Evolutionary conservation across 495 filamentous ascomycete genomes (phyloP).

Genomic region (Podospora pseudocomata): DNA sequence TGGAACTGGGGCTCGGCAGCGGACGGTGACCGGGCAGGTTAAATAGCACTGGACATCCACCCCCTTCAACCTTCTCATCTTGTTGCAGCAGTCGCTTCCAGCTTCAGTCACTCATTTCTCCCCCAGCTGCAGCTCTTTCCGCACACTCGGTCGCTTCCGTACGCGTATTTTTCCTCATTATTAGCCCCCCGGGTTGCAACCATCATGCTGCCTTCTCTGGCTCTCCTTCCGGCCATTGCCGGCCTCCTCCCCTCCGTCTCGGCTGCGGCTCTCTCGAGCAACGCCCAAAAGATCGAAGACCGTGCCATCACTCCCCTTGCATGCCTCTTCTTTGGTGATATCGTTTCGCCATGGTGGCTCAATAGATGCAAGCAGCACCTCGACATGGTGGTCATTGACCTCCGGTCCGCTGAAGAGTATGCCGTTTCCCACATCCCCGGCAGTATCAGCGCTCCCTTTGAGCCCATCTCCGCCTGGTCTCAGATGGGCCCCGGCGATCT

Average conservation of each 20-base stretch:
- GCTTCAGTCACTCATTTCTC: too few relatives aligned
- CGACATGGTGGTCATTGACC: constrained; percentile 22
- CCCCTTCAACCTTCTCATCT: too few relatives aligned
- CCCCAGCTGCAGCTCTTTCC: too few relatives aligned
- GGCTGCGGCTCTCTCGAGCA: neutral
- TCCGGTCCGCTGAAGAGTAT: constrained; percentile 22
- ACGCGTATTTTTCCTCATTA: too few relatives aligned
- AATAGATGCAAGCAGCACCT: constrained; percentile 18
- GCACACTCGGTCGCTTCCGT: too few relatives aligned
- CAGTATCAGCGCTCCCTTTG: constrained; percentile 19
- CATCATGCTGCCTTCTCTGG: neutral
- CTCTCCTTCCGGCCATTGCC: constrained; percentile 1
- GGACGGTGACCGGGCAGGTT: too few relatives aligned
- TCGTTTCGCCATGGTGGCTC: constrained; percentile 25
- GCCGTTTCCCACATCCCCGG: constrained; percentile 24
- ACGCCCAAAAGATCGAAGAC: constrained; percentile 1
- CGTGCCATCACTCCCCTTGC: constrained; percentile 23
- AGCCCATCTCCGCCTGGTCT: constrained; percentile 25
- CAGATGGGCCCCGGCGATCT: constrained; percentile 23
- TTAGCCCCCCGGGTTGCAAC: too few relatives aligned
- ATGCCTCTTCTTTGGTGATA: constrained; percentile 20
- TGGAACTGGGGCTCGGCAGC: too few relatives aligned
- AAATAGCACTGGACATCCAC: too few relatives aligned
- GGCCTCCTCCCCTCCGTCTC: neutral
- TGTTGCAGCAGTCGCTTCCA: too few relatives aligned